Base-by-base conservation (phyloP, 169 alveolate genomes). In the Babesia microti region DNA sequence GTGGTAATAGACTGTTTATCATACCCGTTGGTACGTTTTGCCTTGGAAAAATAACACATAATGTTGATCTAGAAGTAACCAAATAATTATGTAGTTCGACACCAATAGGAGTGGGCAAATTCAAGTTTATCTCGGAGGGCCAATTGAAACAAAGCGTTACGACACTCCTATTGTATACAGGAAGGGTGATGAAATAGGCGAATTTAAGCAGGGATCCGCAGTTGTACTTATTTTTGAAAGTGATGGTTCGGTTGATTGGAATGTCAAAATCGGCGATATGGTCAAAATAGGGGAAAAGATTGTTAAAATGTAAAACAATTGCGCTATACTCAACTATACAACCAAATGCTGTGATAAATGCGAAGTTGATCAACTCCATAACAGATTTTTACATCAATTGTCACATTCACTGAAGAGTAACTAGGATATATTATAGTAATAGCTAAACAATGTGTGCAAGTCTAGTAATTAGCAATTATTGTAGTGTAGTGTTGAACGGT, bases 171-270 rank as follows among this genome's bases (percentile, higher is more conserved):
- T 33, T 39, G 22, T 19, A 11, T 3, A 46, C 1, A 58, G 47
- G 30, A 27, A 46, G 11, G 68, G 68, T 0, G 68, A 55, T 26
- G 68, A 55, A 43, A 3, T 55, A 7, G 68, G 68, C 9, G 68
- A 55, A 21, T 55, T 55, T 46, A 28, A 14, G 18, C 12, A 46
- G 39, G 68, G 68, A 3, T 55, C 68, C 19, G 45, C 68, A 24
- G 47, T 55, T 6, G 30, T 55, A 9, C 19, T 55, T 3, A 55
- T 55, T 4, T 55, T 55, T 55, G 68, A 55, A 32, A 41, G 47
- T 43, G 47, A 55, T 39, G 47, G 29, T 1, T 43, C 45, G 32
- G 45, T 55, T 27, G 0, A 23, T 7, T 55, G 68, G 68, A 18
- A 43, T 23, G 29, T 55, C 4, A 27, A 42, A 5, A 28, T 1